phyloP scores from a whole-genome alignment of 805 yeast species.

The Sporopachydermia quercuum region DNA sequence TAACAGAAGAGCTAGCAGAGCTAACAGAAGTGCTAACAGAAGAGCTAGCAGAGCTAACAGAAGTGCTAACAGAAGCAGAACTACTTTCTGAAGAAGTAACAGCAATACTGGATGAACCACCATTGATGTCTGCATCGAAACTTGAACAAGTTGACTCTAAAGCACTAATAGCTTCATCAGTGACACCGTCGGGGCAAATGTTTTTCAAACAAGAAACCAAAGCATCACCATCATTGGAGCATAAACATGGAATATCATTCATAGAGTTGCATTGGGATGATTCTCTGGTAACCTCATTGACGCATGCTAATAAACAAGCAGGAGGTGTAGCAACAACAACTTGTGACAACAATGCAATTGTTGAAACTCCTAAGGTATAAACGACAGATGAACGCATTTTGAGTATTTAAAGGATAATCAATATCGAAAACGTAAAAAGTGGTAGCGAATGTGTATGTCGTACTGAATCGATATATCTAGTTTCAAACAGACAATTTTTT shows the following conservation, averaged over 20 bases:
- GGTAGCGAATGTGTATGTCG: no score
- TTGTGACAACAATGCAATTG: neutral
- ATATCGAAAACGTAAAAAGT: no score
- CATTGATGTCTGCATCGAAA: neutral
- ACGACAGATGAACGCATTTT: neutral
- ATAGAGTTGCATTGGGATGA: conserved; percentile 39
- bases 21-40: conserved; percentile 2
- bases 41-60: conserved; percentile 1
- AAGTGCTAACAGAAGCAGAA: conserved; percentile 2
- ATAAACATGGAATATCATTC: conserved; percentile 48
- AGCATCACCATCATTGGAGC: conserved; percentile 37
- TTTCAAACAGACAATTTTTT: no score
- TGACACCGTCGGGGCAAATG: conserved; percentile 52
- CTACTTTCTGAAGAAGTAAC: conserved; percentile 1
- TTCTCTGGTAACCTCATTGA: conserved; percentile 39
- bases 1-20: conserved; percentile 1
- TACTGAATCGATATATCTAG: no score
- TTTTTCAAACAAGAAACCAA: conserved; percentile 48
- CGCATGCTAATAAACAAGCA: conserved; percentile 76
- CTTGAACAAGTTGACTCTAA: conserved; percentile 35
- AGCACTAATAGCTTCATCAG: conserved; percentile 41
- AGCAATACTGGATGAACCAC: neutral
- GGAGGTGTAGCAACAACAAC: conserved; percentile 53
- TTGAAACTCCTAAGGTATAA: neutral
- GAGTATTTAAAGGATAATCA: no score